Percentiles rank a stretch among this genome's conserved stretches.
These are phyloP conservation scores for Schizochytrium sp. DNA, from an alignment of 108 stramenopile species.

Conservation along the genomic window DNA sequence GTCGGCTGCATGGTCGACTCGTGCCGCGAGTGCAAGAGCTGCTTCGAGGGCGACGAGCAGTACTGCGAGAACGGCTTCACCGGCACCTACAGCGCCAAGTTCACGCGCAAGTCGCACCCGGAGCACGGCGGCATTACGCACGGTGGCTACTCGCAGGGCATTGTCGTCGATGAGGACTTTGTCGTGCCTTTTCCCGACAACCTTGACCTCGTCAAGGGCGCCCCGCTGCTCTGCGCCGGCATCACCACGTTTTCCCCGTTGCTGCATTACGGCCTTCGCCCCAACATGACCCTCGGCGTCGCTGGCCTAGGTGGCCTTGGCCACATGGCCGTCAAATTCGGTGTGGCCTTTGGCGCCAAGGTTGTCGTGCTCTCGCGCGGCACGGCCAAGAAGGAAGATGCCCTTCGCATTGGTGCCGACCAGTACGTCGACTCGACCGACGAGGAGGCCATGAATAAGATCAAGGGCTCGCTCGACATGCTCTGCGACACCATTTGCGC, in stretches of 20 bases:
- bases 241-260: constrained; percentile 54
- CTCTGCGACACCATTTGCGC: constrained; percentile 45
- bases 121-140: neutral
- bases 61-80: constrained; percentile 31
- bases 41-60: constrained; percentile 44
- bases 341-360: constrained; percentile 42
- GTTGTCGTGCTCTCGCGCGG: constrained; percentile 41
- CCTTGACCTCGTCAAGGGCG: constrained; percentile 22
- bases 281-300: constrained; percentile 44
- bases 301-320: constrained; percentile 60
- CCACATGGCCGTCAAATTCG: constrained; percentile 52
- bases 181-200: neutral
- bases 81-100: neutral
- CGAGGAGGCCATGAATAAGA: constrained; percentile 34
- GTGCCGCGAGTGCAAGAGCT: constrained; percentile 50
- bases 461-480: constrained; percentile 37
- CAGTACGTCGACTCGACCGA: constrained; percentile 28
- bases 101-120: neutral
- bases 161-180: constrained; percentile 17
- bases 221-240: constrained; percentile 56
- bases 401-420: constrained; percentile 37
- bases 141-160: constrained; percentile 31
- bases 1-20: constrained; percentile 59
- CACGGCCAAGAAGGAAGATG: constrained; percentile 38
- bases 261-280: constrained; percentile 28